A percentile compares a stretch with the other conserved stretches of the same genome.
Conservation (phyloP, 208 protist genomes). For the Trypanosoma cruzi region DNA sequence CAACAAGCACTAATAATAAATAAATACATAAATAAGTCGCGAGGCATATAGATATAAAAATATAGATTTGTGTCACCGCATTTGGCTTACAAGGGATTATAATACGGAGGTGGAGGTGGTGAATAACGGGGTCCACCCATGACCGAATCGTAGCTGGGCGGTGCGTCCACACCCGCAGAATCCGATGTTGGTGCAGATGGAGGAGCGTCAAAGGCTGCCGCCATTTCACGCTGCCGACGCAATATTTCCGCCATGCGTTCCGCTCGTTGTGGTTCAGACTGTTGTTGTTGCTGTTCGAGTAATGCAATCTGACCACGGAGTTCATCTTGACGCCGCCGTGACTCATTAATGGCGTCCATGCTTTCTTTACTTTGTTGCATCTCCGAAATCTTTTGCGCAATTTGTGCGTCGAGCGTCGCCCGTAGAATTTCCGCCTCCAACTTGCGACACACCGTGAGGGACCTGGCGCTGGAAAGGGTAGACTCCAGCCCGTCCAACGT, state of each 20-base stretch:
- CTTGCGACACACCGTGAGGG: constrained; percentile 59
- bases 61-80: neutral
- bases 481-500: constrained; percentile 55
- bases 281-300: constrained; percentile 20
- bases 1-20: too few species aligned
- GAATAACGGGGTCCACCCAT: constrained; percentile 9
- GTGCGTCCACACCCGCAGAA: constrained; percentile 14
- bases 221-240: constrained; percentile 22
- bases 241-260: constrained; percentile 25
- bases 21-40: too few species aligned
- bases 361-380: constrained; percentile 46
- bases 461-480: constrained; percentile 53
- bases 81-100: neutral
- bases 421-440: constrained; percentile 63
- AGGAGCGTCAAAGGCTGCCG: constrained; percentile 4
- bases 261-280: constrained; percentile 15
- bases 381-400: constrained; percentile 70
- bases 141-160: constrained; percentile 35
- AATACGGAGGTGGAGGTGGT: constrained; percentile 6
- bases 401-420: constrained; percentile 62
- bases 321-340: constrained; percentile 37
- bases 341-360: constrained; percentile 40
- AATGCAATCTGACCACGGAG: constrained; percentile 19
- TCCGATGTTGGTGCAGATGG: constrained; percentile 8
- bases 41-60: too few species aligned